phyloP scores from a whole-genome alignment of 345 rosid genomes.

The Eucalyptus brandiana region DNA sequence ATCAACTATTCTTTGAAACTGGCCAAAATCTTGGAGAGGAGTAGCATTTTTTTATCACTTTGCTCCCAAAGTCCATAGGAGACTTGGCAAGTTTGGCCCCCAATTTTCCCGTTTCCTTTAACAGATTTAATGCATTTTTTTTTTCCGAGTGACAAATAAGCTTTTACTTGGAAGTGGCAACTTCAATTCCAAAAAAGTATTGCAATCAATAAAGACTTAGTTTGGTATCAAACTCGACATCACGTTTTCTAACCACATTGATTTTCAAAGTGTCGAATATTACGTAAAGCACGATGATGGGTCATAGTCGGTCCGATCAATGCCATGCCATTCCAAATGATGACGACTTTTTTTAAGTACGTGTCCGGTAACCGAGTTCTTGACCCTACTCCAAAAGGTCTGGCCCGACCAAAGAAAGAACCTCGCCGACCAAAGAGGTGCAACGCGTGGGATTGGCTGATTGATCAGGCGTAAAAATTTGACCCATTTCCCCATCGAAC shows the following conservation, averaged over 20 bases:
- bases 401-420: not conserved
- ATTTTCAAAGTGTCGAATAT: not conserved
- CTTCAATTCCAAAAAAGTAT: too few relatives aligned
- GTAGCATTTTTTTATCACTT: too few relatives aligned
- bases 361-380: not conserved
- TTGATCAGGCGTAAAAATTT: not conserved
- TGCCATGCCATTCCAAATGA: not conserved
- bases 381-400: not conserved
- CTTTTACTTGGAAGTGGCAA: accelerated
- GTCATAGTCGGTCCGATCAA: not conserved
- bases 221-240: not conserved
- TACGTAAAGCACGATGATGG: not conserved
- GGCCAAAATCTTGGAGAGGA: too few relatives aligned
- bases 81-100: too few relatives aligned
- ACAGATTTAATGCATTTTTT: too few relatives aligned
- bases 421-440: not conserved
- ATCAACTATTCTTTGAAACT: too few relatives aligned
- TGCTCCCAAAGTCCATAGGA: too few relatives aligned
- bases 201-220: not conserved
- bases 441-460: not conserved
- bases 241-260: not conserved
- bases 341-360: not conserved
- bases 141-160: too few relatives aligned
- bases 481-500: not conserved
- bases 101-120: too few relatives aligned